Evolutionary conservation across 1,284 basidiomycete species (phyloP).

Genomic region (Apiotrichum gamsii): DNA sequence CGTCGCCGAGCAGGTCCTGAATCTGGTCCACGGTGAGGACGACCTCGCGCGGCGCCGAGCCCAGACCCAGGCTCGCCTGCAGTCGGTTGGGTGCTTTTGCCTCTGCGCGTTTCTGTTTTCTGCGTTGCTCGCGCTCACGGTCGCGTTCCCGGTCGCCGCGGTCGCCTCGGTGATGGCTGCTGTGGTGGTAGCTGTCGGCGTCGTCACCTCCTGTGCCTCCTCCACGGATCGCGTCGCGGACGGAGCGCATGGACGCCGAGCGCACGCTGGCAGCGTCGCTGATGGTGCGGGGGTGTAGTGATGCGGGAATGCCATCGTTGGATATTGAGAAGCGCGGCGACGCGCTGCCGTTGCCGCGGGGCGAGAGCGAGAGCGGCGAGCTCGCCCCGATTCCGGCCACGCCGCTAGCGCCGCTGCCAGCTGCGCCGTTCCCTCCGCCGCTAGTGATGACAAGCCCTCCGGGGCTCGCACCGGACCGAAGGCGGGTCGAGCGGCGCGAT

Average conservation of each 20-base stretch:
- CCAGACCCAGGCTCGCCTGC: conserved; percentile 33
- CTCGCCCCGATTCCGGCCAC: too few relatives aligned
- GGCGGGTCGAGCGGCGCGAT: conserved; percentile 7
- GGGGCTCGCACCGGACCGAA: too few relatives aligned
- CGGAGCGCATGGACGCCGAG: conserved; percentile 1
- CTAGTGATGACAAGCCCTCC: too few relatives aligned
- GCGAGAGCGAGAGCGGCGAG: background rate
- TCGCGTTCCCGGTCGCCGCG: background rate
- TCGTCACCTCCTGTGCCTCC: background rate
- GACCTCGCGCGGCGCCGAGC: conserved; percentile 12
- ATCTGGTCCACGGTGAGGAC: conserved; percentile 36
- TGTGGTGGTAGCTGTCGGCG: background rate
- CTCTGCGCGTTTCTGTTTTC: background rate
- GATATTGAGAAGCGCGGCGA: background rate
- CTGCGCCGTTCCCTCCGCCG: too few relatives aligned
- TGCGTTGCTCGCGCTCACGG: background rate
- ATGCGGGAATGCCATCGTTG: background rate
- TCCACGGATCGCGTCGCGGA: background rate
- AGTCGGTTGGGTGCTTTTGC: conserved; percentile 10
- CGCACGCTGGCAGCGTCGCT: background rate
- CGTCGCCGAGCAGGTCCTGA: conserved; percentile 31
- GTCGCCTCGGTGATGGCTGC: background rate
- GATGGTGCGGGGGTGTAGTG: background rate
- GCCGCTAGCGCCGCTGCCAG: too few relatives aligned
- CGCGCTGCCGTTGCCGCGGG: background rate